Base-by-base conservation (phyloP, 176 grass and related monocot genomes). In the Oryza longistaminata region DNA sequence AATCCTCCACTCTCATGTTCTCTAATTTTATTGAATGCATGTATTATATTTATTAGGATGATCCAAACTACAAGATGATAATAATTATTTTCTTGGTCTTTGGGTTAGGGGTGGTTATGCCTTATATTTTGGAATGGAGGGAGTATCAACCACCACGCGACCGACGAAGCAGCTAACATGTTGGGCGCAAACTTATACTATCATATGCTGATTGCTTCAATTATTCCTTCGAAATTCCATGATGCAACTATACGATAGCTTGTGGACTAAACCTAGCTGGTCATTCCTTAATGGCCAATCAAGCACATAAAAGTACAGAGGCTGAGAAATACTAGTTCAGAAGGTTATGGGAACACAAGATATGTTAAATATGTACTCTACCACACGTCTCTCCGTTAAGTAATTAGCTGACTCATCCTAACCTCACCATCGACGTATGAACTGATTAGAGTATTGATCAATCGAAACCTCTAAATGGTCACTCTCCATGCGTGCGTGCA, bases 91-190 rank as follows among this genome's bases (percentile, higher is more conserved):
- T n/a, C n/a, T n/a, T n/a, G n/a, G n/a, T n/a, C n/a, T n/a, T n/a
- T n/a, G n/a, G n/a, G n/a, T n/a, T n/a, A n/a, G n/a, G n/a, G n/a
- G n/a, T n/a, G n/a, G n/a, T n/a, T n/a, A n/a, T n/a, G n/a, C n/a
- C n/a, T n/a, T n/a, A n/a, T n/a, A n/a, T n/a, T n/a, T n/a, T n/a
- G n/a, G n/a, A n/a, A n/a, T n/a, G n/a, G n/a, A n/a, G n/a, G n/a
- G n/a, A n/a, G n/a, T n/a, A n/a, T 76, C 39, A 82, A 50, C 79
- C 70, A 87, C 79, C 58, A 26, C 25, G 43, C 33, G 45, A 29
- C 86, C 46, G 53, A 39, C 14, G 3, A 49, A 71, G 40, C 50
- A 77, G 40, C 50, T 19, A 88, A 70, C 24, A 11, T 26, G 82
- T 14, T 17, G 49, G 33, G 34, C 48, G 2, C 24, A 58, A 21